Percentiles rank a stretch among this genome's conserved stretches.
These are phyloP conservation scores for Tricholoma sp. DNA, from an alignment of 768 basidiomycete species.

Conservation along the genomic window DNA sequence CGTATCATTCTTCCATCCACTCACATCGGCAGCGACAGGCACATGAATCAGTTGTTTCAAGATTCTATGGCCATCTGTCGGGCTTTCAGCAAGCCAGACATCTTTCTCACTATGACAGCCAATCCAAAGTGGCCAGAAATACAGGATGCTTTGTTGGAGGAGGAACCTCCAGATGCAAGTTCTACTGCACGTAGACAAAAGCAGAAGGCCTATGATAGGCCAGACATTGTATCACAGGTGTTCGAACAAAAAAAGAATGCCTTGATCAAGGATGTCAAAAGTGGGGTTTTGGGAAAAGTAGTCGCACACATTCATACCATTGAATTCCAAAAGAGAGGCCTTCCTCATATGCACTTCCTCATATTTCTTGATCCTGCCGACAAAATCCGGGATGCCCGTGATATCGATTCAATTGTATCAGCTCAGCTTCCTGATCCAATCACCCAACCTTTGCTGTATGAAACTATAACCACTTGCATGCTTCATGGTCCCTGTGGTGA, in stretches of 20 bases:
- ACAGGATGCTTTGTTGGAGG: not conserved
- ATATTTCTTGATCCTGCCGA: conserved; percentile 30
- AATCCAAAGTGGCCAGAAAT: conserved; percentile 45
- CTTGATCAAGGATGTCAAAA: not conserved
- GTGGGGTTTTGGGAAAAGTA: not conserved
- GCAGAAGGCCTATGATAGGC: not conserved
- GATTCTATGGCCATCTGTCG: conserved; percentile 27
- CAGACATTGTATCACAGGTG: not conserved
- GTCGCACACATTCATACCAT: conserved; percentile 33
- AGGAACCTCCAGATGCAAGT: not conserved
- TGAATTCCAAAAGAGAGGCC: conserved; percentile 50
- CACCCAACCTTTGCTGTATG: conserved; percentile 25
- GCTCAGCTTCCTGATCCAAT: conserved; percentile 36
- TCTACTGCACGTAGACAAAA: conserved; percentile 8
- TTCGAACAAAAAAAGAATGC: not conserved
- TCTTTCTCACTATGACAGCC: conserved; percentile 44
- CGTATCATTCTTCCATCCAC: conserved; percentile 13
- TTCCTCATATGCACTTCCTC: conserved; percentile 47
- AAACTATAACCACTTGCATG: conserved; percentile 30
- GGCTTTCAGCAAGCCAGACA: conserved; percentile 26
- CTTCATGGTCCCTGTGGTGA: conserved; percentile 36
- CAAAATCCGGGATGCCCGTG: conserved; percentile 25
- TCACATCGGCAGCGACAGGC: conserved; percentile 8
- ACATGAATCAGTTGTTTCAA: conserved; percentile 18
- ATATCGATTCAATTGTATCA: conserved; percentile 35